Evolutionary conservation across 352 stramenopile genomes (phyloP), one percentile per base, ranked within the genome.

Genomic region (Pythium phragmitis): DNA sequence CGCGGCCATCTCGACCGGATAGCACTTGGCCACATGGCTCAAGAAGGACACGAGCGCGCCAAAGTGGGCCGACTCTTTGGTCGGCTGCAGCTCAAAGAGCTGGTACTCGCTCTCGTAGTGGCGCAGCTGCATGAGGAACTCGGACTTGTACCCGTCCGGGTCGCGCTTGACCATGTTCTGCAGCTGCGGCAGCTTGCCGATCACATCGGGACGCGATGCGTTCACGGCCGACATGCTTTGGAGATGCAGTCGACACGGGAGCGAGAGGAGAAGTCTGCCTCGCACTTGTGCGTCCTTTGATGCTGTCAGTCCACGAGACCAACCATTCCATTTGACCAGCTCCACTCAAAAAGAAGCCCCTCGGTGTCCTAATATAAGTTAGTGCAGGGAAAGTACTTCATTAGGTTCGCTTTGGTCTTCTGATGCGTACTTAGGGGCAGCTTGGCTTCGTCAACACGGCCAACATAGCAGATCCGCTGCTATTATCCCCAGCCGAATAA

Each of bases 111-210:
- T 98, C 73, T 98, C 80, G 65, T 98, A 98, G 76, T 98, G 96
- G 39, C 92, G 92, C 56, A 96, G 61, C 80, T 99, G 97, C 75
- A 98, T 97, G 70, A 98, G 83, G 77, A 99, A 99, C 80, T 99
- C 98, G 58, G 96, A 94, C 53, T 87, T 82, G 82, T 99, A 99
- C 54, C 88, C 94, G 45, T 85, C 66, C 9, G 97, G 96, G 74
- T 99, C 97, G 34, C 98, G 91, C 82, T 99, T 99, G 39, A 99
- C 96, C 69, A 99, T 92, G 82, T 99, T 99, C 85, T 99, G 97
- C 50, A 99, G 85, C 80, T 98, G 94, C 59, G 96, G 91, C 48
- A 98, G 79, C 80, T 96, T 95, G 72, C 80, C 84, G 69, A 94
- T 89, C 81, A 95, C 82, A 77, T 96, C 85, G 63, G 85, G 82